Base-by-base conservation (phyloP, 345 rosid genomes). In the Syzygium oleosum region DNA sequence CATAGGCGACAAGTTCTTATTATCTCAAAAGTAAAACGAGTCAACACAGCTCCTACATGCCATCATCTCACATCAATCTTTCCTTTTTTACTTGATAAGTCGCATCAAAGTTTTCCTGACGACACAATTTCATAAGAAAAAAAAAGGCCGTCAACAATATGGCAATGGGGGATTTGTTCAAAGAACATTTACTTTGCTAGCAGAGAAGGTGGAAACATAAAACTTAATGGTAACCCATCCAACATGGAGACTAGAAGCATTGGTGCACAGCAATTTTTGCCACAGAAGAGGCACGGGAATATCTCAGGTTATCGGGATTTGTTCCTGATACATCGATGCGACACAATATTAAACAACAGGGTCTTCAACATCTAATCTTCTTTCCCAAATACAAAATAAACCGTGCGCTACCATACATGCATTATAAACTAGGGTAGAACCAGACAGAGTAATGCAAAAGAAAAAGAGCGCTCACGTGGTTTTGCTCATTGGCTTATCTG, bases 401-500 rank as follows among this genome's bases (percentile, higher is more conserved):
- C 21, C 12, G 14, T 27, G 12, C 5, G 2, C 58, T 16, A 84
- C 21, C 31, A 84, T 27, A 29, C 58, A 52, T 27, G 52, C 85
- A 51, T 51, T 51, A 51, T 84, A 9, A 55, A 27, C 54, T n/a
- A 87, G 68, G n/a, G 38, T 29, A 78, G 54, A 59, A 31, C 15
- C 41, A 78, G 43, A 59, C 29, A 4, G 27, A 77, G 43, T 61
- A 61, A 31, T 73, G 31, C 27, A 53, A 21, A 58, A 65, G 55
- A 38, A 19, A 59, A 51, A n/a, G 87, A 85, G 87, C 34, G 25
- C 93, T 94, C 85, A 97, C 99, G 41, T 94, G 9, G 92, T 61
- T 25, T 88, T 87, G 86, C 65, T 91, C 52, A 91, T 63, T 4
- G 99, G 97, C 52, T 87, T 51, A 65, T 19, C 84, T 12, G 99